phyloP scores from a whole-genome alignment of 176 grass and related monocot species.

The Otatea glauca region DNA sequence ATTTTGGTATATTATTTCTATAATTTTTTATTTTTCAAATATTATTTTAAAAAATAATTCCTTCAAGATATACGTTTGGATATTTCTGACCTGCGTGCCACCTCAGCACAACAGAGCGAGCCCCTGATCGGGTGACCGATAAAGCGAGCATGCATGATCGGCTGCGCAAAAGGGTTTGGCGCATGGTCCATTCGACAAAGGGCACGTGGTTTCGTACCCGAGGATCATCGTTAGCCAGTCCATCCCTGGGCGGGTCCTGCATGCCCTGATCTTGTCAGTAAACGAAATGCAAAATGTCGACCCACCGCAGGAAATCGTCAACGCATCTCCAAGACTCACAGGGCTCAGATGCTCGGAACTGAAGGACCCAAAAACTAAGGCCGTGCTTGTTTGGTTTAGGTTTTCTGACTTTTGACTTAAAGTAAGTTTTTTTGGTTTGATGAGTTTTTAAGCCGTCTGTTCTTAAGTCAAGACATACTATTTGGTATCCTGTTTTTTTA shows the following conservation, averaged over 20 bases:
- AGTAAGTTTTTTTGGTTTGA: no score
- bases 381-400: no score
- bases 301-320: slow-evolving; percentile 21
- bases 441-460: no score
- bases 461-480: no score
- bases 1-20: no score
- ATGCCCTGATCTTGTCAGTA: neutral
- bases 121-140: neutral
- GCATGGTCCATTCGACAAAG: neutral
- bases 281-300: neutral
- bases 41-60: no score
- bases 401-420: no score
- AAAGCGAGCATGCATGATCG: neutral
- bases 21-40: no score
- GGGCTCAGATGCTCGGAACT: neutral
- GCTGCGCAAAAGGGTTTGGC: neutral
- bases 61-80: neutral
- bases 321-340: neutral
- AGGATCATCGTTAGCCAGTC: neutral
- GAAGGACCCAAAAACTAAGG: neutral
- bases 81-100: neutral
- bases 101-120: neutral
- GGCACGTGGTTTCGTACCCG: slow-evolving; percentile 3
- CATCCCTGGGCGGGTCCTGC: neutral
- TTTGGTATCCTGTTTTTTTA: no score